A percentile compares a stretch with the other conserved stretches of the same genome.
Evolutionary conservation across 2,329 filamentous ascomycete genomes (phyloP).

Genomic region (Exserohilum turcica): DNA sequence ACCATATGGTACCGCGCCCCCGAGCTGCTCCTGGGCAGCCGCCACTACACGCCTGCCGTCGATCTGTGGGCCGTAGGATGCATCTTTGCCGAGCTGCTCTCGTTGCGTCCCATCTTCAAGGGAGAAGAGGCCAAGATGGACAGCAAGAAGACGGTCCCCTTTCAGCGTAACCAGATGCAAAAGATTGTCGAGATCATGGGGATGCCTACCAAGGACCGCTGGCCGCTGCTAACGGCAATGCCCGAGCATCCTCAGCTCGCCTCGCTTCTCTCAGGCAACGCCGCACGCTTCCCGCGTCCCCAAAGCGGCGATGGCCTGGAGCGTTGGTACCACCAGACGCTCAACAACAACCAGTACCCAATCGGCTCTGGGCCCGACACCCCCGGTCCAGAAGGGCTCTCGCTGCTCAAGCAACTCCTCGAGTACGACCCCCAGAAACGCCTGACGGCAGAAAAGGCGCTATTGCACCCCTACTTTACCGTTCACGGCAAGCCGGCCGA

Average conservation of each 20-base stretch:
- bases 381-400: slow-evolving; percentile 71
- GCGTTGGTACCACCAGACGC: slow-evolving; percentile 62
- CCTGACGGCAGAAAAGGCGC: slow-evolving; percentile 82
- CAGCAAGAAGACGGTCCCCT: slow-evolving; percentile 94
- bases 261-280: slow-evolving; percentile 53
- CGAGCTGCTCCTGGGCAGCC: slow-evolving; percentile 85
- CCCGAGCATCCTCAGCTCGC: slow-evolving; percentile 80
- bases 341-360: slow-evolving; percentile 55
- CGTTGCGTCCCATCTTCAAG: slow-evolving; percentile 93
- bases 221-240: slow-evolving; percentile 84
- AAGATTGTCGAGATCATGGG: slow-evolving; percentile 98
- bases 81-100: slow-evolving; percentile 93
- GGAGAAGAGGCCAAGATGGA: slow-evolving; percentile 99
- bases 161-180: slow-evolving; percentile 98
- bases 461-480: slow-evolving; percentile 89
- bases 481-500: slow-evolving; percentile 65
- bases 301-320: slow-evolving; percentile 63
- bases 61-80: slow-evolving; percentile 98
- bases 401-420: slow-evolving; percentile 78
- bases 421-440: slow-evolving; percentile 93
- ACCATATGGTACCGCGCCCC: slow-evolving; percentile 99
- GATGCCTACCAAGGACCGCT: slow-evolving; percentile 82
- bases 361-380: slow-evolving; percentile 43
- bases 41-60: slow-evolving; percentile 97
- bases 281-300: slow-evolving; percentile 56